Evolutionary conservation across 768 basidiomycete species (phyloP), one percentile per base, ranked within the genome.

Genomic region (Gymnopilus dilepis): DNA sequence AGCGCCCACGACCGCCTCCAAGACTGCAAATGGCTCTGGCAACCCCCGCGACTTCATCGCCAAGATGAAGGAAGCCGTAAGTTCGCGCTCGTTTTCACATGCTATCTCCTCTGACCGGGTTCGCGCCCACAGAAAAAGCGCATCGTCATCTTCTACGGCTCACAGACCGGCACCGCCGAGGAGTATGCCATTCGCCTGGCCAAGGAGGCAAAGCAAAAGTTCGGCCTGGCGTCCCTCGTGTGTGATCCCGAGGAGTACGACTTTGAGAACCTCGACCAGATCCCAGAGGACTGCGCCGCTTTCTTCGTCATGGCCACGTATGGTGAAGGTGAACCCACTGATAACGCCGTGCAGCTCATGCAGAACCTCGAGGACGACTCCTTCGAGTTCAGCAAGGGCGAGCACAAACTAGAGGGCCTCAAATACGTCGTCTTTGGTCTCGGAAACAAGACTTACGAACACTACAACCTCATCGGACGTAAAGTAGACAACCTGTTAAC

Each of bases 221-320:
- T 94, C 65, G 97, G 97, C 51, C 84, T 98, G 15, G 91, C 94
- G 9, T 97, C 95, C 6, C 88, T 99, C 57, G 97, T 99, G 15
- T 97, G 95, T 71, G 97, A 99, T 72, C 95, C 96, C 3, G 97
- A 99, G 75, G 97, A 99, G 76, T 98, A 98, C 74, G 97, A 99
- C 72, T 98, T 99, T 72, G 94, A 96, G 73, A 95, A 92, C 74
- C 87, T 99, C 64, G 97, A 99, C 76, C 82, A 89, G 72, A 74
- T 98, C 28, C 93, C 97, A 0, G 90, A 91, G 67, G 90, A 95
- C 74, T 89, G 84, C 65, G 91, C 89, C 19, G 94, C 89, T 58
- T 88, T 99, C 76, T 99, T 99, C 73, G 94, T 96, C 69, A 85
- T 99, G 87, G 97, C 97, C 11, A 99, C 97, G 12, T 99, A 99